Conservation (phyloP, 768 basidiomycete species). For the Strobilomyces confusus region DNA sequence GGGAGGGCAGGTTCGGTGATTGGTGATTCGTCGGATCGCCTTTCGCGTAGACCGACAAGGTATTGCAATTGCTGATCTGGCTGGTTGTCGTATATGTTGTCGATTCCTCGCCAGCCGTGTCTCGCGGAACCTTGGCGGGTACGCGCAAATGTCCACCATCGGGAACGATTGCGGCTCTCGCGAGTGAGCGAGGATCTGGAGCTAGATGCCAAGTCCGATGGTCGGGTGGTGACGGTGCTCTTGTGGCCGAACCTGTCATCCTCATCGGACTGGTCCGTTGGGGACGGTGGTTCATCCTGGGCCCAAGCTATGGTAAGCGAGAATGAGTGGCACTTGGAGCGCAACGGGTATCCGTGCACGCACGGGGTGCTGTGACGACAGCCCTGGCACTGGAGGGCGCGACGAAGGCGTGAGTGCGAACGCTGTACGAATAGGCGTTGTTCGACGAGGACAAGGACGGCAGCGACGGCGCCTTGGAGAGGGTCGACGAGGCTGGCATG, state of each 20-base stretch:
- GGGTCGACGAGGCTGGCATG: conserved; percentile 18
- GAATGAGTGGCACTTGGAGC: conserved; percentile 3
- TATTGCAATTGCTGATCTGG: conserved; percentile 18
- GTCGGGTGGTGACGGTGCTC: conserved; percentile 37
- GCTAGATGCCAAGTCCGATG: conserved; percentile 49
- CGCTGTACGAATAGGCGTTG: conserved; percentile 27
- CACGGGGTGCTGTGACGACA: conserved; percentile 70
- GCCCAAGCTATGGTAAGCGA: conserved; percentile 62
- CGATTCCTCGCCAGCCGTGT: conserved; percentile 3
- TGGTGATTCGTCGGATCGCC: conserved; percentile 20
- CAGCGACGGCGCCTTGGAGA: conserved; percentile 17
- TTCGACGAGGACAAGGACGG: conserved; percentile 26
- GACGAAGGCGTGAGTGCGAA: conserved; percentile 22
- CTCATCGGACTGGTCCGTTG: conserved; percentile 44
- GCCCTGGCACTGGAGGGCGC: conserved; percentile 44
- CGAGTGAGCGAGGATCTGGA: conserved; percentile 43
- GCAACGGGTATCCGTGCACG: conserved; percentile 22
- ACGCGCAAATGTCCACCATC: conserved; percentile 75
- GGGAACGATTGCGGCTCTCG: conserved; percentile 38
- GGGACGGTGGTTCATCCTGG: conserved; percentile 76
- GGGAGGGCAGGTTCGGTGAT: conserved; percentile 23
- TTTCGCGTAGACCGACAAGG: conserved; percentile 8
- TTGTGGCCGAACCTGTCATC: conserved; percentile 26
- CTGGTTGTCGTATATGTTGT: not conserved
- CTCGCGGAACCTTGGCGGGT: conserved; percentile 38